These are phyloP conservation scores for Claviceps purpurea DNA, from an alignment of 2,329 filamentous ascomycete species.

Conservation along the genomic window DNA sequence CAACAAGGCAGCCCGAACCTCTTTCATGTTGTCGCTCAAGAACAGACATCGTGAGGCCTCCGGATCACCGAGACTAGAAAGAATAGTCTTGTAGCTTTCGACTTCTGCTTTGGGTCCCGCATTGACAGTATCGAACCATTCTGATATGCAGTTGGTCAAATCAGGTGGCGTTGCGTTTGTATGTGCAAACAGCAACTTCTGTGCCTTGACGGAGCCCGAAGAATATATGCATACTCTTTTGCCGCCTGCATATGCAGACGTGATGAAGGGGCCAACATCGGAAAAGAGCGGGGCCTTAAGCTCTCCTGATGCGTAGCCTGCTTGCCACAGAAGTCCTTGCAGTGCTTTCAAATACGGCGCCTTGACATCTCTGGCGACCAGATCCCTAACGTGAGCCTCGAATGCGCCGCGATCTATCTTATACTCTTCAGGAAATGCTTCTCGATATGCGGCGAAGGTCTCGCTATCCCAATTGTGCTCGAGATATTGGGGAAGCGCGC, in stretches of 20 bases:
- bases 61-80: slow-evolving; percentile 28
- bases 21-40: slow-evolving; percentile 64
- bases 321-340: slow-evolving; percentile 67
- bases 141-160: slow-evolving; percentile 43
- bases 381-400: slow-evolving; percentile 53
- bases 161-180: slow-evolving; percentile 46
- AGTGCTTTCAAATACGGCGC: slow-evolving; percentile 64
- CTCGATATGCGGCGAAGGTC: slow-evolving; percentile 52
- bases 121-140: slow-evolving; percentile 70
- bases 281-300: slow-evolving; percentile 61
- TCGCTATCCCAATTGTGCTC: slow-evolving; percentile 52
- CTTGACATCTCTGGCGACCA: slow-evolving; percentile 62
- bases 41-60: slow-evolving; percentile 52
- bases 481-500: slow-evolving; percentile 50
- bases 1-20: slow-evolving; percentile 47
- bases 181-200: slow-evolving; percentile 66
- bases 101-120: slow-evolving; percentile 60
- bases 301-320: slow-evolving; percentile 56
- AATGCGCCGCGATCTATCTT: slow-evolving; percentile 45
- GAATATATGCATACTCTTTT: slow-evolving; percentile 64
- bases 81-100: slow-evolving; percentile 55
- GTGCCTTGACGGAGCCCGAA: slow-evolving; percentile 65
- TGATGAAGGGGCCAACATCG: slow-evolving; percentile 55
- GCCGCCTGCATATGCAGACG: slow-evolving; percentile 41
- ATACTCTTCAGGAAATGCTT: slow-evolving; percentile 56